phyloP scores from a whole-genome alignment of 495 filamentous ascomycete genomes.

The Lepidopterella palustris region DNA sequence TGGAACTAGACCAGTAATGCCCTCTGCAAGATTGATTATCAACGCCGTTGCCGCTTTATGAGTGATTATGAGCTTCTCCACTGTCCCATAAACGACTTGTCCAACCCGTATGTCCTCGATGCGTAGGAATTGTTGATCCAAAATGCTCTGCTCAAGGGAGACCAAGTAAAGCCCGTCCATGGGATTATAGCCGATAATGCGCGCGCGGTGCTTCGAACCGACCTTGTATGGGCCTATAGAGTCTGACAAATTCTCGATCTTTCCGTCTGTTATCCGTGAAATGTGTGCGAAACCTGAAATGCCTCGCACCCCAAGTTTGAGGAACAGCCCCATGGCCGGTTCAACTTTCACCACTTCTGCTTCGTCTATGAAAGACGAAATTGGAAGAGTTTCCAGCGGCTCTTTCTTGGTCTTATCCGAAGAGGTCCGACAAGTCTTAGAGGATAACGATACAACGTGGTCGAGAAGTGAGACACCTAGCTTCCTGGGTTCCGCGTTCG shows the following conservation, averaged over 20 bases:
- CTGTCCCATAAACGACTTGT: slow-evolving; percentile 70
- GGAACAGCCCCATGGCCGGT: slow-evolving; percentile 68
- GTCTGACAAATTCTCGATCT: slow-evolving; percentile 71
- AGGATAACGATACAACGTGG: slow-evolving; percentile 63
- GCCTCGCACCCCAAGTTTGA: slow-evolving; percentile 67
- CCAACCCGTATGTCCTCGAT: slow-evolving; percentile 83
- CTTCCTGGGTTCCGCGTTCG: slow-evolving; percentile 68
- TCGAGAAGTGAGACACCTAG: slow-evolving; percentile 79
- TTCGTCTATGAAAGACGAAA: slow-evolving; percentile 69
- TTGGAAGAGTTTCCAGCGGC: slow-evolving; percentile 53
- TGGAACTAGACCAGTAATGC: slow-evolving; percentile 78
- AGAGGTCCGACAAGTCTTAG: slow-evolving; percentile 29
- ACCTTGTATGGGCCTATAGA: slow-evolving; percentile 69
- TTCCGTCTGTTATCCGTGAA: slow-evolving; percentile 78
- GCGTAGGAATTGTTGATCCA: slow-evolving; percentile 82
- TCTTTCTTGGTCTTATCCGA: slow-evolving; percentile 35
- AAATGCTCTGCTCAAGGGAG: slow-evolving; percentile 70
- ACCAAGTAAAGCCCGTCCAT: slow-evolving; percentile 82
- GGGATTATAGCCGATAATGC: slow-evolving; percentile 77
- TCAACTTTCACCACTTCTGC: slow-evolving; percentile 73
- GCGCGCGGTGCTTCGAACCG: slow-evolving; percentile 68
- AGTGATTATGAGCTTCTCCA: slow-evolving; percentile 77
- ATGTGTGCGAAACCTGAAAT: slow-evolving; percentile 88
- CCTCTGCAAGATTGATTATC: slow-evolving; percentile 74
- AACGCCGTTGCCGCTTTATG: slow-evolving; percentile 67